These are phyloP conservation scores for Phytophthora macrochlamydospora DNA, from an alignment of 352 stramenopile species.

Conservation along the genomic window DNA sequence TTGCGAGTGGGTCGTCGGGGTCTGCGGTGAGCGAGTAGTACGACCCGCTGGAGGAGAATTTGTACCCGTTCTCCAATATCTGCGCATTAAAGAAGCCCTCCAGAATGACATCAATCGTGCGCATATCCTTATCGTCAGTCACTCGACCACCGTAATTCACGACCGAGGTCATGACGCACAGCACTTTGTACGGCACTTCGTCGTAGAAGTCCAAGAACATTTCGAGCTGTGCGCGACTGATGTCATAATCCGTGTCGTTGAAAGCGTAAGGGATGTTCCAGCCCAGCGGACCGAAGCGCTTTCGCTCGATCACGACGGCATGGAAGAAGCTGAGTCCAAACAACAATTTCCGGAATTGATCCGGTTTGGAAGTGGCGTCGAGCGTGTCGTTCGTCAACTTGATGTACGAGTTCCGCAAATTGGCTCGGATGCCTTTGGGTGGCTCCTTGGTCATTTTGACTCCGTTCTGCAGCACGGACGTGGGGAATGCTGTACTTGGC, in stretches of 20 bases:
- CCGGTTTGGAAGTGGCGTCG: slow-evolving; percentile 83
- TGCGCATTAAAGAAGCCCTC: slow-evolving; percentile 88
- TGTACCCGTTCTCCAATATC: slow-evolving; percentile 79
- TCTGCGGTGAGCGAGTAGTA: slow-evolving; percentile 89
- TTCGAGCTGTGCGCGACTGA: slow-evolving; percentile 83
- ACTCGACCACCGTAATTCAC: slow-evolving; percentile 95
- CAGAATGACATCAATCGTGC: slow-evolving; percentile 91
- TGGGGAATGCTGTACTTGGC: slow-evolving; percentile 84
- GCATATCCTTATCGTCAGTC: slow-evolving; percentile 95
- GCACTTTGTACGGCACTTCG: slow-evolving; percentile 85
- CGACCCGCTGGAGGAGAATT: slow-evolving; percentile 80
- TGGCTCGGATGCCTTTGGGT: slow-evolving; percentile 92
- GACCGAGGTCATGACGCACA: slow-evolving; percentile 93
- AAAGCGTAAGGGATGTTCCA: slow-evolving; percentile 99
- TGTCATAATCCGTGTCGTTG: slow-evolving; percentile 96
- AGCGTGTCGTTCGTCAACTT: slow-evolving; percentile 92
- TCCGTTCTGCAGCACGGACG: slow-evolving; percentile 94
- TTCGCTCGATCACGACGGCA: slow-evolving; percentile 93
- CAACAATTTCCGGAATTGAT: slow-evolving; percentile 93
- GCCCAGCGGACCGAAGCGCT: slow-evolving; percentile 94
- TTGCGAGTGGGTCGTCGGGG: slow-evolving; percentile 61
- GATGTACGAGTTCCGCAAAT: slow-evolving; percentile 94
- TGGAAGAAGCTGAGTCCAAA: slow-evolving; percentile 94
- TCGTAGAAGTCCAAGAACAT: slow-evolving; percentile 91
- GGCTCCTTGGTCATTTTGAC: slow-evolving; percentile 98